phyloP scores from a whole-genome alignment of 192 early-diverging fungal genomes.

The Coemansia sp. region DNA sequence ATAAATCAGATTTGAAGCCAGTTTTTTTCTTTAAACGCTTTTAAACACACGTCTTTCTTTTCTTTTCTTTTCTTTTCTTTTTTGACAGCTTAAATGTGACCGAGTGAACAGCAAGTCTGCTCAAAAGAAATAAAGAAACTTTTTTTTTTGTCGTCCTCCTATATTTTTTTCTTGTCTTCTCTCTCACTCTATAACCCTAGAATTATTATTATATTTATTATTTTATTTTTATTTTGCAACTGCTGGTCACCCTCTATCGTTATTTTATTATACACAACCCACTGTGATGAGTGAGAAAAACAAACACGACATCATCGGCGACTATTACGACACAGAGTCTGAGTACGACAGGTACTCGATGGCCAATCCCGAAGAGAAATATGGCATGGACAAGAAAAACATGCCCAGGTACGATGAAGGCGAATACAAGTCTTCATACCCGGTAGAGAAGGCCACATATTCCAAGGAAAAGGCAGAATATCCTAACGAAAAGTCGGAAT shows the following conservation, averaged over 20 bases:
- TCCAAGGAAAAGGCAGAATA: background rate
- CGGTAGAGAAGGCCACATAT: background rate
- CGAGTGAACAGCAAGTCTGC: too few relatives aligned
- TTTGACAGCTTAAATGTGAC: conserved; percentile 3
- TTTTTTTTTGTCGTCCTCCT: background rate
- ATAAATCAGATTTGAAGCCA: background rate
- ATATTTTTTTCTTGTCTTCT: conserved; percentile 8
- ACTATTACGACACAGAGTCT: conserved; percentile 13
- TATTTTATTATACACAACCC: background rate
- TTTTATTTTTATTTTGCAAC: conserved; percentile 4
- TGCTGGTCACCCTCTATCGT: background rate
- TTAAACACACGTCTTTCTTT: conserved; percentile 10
- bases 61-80: conserved; percentile 3
- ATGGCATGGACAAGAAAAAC: background rate
- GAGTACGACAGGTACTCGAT: conserved; percentile 10
- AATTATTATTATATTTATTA: background rate
- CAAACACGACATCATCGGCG: conserved; percentile 9
- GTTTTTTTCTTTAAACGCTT: conserved; percentile 12
- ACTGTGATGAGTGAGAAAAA: conserved; percentile 13
- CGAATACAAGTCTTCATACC: background rate
- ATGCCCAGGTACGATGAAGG: background rate
- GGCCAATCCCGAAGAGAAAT: background rate
- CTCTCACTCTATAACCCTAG: background rate
- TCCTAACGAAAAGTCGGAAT: background rate
- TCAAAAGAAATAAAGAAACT: conserved; percentile 1